phyloP scores from a whole-genome alignment of 768 basidiomycete species.

The Boletus eberwhitei region DNA sequence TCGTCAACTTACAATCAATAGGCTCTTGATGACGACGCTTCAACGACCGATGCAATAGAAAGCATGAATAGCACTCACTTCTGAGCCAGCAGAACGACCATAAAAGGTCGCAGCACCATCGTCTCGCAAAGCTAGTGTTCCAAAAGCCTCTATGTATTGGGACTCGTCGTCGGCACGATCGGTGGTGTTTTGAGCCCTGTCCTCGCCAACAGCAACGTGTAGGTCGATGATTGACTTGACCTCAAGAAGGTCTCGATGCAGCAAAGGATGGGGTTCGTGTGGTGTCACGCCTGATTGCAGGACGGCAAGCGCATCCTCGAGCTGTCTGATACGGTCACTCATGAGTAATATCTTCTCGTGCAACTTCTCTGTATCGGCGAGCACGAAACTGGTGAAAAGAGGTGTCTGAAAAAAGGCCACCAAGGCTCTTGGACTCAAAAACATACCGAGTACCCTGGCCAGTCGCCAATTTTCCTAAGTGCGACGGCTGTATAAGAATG shows the following conservation, averaged over 20 bases:
- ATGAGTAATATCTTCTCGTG: conserved; percentile 66
- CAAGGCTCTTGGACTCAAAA: neutral
- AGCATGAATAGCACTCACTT: conserved; percentile 46
- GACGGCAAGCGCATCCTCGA: conserved; percentile 64
- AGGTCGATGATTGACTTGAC: conserved; percentile 70
- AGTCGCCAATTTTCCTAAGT: conserved; percentile 58
- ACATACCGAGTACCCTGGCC: conserved; percentile 73
- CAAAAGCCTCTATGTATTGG: conserved; percentile 65
- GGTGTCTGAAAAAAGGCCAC: neutral
- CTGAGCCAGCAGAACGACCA: conserved; percentile 68
- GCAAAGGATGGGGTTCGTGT: conserved; percentile 54
- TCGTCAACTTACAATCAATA: conserved; percentile 48
- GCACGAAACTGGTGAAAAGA: conserved; percentile 49
- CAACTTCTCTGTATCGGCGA: conserved; percentile 67
- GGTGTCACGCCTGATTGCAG: conserved; percentile 46
- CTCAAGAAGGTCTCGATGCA: conserved; percentile 56
- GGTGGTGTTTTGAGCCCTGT: conserved; percentile 27
- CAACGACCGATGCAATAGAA: conserved; percentile 8
- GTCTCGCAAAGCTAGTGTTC: conserved; percentile 64
- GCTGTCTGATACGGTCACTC: conserved; percentile 67
- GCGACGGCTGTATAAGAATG: neutral
- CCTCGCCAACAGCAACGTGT: conserved; percentile 52
- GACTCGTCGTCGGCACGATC: conserved; percentile 36
- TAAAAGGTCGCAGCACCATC: conserved; percentile 71
- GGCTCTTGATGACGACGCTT: conserved; percentile 37